Percentiles rank a stretch among this genome's conserved stretches.
phyloP scores from a whole-genome alignment of 2,329 filamentous ascomycete genomes.

The Scolecobasidium constrictum region DNA sequence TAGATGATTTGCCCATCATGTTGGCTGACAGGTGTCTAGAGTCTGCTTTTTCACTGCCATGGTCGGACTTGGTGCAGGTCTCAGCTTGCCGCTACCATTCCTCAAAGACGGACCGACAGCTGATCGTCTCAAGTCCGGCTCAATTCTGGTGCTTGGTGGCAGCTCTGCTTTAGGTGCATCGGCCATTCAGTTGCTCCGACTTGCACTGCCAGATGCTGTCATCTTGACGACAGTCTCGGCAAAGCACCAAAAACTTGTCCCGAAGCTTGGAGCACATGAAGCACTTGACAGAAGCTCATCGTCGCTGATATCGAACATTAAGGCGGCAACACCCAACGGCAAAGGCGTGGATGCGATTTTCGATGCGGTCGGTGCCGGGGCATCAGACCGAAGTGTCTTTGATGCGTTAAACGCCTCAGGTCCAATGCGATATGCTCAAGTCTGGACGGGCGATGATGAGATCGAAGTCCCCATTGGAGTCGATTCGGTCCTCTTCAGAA shows the following conservation, averaged over 20 bases:
- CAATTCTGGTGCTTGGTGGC: conserved; percentile 26
- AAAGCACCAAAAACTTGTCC: conserved; percentile 39
- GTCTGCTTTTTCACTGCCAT: conserved; percentile 15
- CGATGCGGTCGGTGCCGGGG: conserved; percentile 49
- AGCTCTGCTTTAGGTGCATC: conserved; percentile 23
- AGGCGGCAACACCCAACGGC: conserved; percentile 36
- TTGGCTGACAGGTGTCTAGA: no score
- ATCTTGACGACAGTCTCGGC: conserved; percentile 44
- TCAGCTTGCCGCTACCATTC: conserved; percentile 18
- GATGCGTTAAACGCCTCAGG: conserved; percentile 17
- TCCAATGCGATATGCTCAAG: conserved; percentile 19
- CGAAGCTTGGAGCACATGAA: conserved; percentile 43
- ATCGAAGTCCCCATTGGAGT: conserved; percentile 18
- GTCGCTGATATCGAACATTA: conserved; percentile 44
- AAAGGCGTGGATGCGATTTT: conserved; percentile 51
- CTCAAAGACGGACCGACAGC: conserved; percentile 11
- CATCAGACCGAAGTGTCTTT: conserved; percentile 15
- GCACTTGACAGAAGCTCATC: conserved; percentile 46
- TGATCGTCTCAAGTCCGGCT: conserved; percentile 11
- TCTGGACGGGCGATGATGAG: conserved; percentile 18
- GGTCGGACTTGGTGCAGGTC: conserved; percentile 15
- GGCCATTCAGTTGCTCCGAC: conserved; percentile 26
- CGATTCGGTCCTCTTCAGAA: conserved; percentile 15
- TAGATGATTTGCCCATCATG: no score
- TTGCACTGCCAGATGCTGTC: conserved; percentile 18